Evolutionary conservation across 2,329 filamentous ascomycete species (phyloP).

Genomic region (Colletotrichum endophyticum): DNA sequence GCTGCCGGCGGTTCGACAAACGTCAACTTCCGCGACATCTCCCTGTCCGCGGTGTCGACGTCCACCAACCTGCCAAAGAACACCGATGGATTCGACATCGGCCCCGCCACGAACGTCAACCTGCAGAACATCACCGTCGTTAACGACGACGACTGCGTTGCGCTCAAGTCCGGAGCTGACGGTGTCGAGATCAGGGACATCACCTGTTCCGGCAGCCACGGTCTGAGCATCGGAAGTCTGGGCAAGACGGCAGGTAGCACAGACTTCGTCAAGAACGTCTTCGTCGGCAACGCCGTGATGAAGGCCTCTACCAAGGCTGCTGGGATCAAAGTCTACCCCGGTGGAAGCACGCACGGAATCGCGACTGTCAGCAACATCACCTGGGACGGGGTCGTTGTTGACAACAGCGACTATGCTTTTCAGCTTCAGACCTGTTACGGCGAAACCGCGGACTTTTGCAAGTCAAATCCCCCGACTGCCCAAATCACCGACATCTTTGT

Average conservation of each 20-base stretch:
- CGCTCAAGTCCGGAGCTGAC: slow-evolving; percentile 44
- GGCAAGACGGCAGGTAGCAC: slow-evolving; percentile 34
- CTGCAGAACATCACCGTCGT: slow-evolving; percentile 38
- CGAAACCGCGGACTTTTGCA: slow-evolving; percentile 38
- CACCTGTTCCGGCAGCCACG: slow-evolving; percentile 49
- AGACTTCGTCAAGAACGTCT: slow-evolving; percentile 47
- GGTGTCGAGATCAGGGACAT: slow-evolving; percentile 43
- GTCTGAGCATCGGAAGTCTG: slow-evolving; percentile 50
- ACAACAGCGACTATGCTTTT: slow-evolving; percentile 45
- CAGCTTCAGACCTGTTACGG: slow-evolving; percentile 51
- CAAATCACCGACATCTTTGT: slow-evolving; percentile 38
- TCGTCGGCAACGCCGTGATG: slow-evolving; percentile 44
- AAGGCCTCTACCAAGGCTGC: slow-evolving; percentile 46
- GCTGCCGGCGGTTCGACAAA: slow-evolving; percentile 38
- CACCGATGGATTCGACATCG: slow-evolving; percentile 48
- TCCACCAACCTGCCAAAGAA: slow-evolving; percentile 41
- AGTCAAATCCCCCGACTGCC: slow-evolving; percentile 35
- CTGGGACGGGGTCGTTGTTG: slow-evolving; percentile 36
- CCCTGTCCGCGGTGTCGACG: slow-evolving; percentile 41
- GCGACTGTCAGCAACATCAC: slow-evolving; percentile 47
- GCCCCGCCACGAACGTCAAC: slow-evolving; percentile 38
- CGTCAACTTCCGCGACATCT: slow-evolving; percentile 39
- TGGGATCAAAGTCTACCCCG: slow-evolving; percentile 50
- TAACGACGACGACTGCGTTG: slow-evolving; percentile 49
- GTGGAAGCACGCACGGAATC: slow-evolving; percentile 36